Percentiles rank a stretch among this genome's conserved stretches.
phyloP scores from a whole-genome alignment of 2,329 filamentous ascomycete species.

The Trichoderma hamatum region DNA sequence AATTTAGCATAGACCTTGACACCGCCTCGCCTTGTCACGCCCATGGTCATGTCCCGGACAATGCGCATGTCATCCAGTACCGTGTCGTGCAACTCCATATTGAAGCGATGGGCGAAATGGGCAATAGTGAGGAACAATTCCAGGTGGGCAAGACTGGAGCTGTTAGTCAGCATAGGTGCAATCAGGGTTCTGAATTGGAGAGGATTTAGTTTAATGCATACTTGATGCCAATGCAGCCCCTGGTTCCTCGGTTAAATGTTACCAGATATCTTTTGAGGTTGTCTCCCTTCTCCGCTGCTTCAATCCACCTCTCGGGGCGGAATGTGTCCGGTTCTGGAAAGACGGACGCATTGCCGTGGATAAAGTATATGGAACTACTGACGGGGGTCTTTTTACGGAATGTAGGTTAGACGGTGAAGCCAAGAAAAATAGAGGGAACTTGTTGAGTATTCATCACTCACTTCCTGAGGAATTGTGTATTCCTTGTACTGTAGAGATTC shows the following conservation, averaged over 20 bases:
- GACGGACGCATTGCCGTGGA: conserved; percentile 32
- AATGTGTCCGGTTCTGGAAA: conserved; percentile 35
- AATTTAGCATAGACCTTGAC: conserved; percentile 12
- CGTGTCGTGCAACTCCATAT: conserved; percentile 31
- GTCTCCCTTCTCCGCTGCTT: conserved; percentile 26
- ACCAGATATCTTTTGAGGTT: conserved; percentile 28
- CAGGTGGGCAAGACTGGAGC: conserved; percentile 14
- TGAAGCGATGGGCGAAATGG: conserved; percentile 29
- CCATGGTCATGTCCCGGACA: conserved; percentile 13
- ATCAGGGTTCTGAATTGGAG: too few relatives aligned
- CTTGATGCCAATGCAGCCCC: conserved; percentile 32
- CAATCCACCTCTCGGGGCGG: conserved; percentile 36
- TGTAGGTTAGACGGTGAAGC: conserved; percentile 1
- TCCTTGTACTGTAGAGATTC: conserved; percentile 38
- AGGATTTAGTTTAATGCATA: conserved; percentile 11
- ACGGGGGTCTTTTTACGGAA: conserved; percentile 31
- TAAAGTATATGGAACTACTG: conserved; percentile 31
- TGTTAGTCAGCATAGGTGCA: neutral
- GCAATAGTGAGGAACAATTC: conserved; percentile 30
- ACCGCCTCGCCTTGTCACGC: neutral
- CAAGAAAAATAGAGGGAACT: neutral
- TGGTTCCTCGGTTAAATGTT: conserved; percentile 31
- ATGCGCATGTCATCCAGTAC: conserved; percentile 24
- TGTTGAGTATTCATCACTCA: conserved; percentile 28
- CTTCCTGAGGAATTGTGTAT: conserved; percentile 39